Evolutionary conservation across 768 basidiomycete genomes (phyloP), one percentile per base, ranked within the genome.

Genomic region (Omphalotus guepiniiformis): DNA sequence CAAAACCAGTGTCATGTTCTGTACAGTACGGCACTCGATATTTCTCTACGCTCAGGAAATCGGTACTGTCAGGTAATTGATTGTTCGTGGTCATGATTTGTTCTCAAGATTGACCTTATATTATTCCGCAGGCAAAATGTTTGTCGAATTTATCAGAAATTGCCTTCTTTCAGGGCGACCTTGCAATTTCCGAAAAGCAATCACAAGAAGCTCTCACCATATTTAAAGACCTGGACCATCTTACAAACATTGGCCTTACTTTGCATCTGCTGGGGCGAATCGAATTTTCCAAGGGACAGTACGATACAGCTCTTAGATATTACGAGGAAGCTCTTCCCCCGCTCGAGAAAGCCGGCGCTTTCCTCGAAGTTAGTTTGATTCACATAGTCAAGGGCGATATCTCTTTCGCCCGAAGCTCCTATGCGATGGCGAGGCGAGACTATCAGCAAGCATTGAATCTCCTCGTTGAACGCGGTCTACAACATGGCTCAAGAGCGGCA

Each of bases 181-280:
- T 32, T 19, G 28, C 48, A 19, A 27, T 32, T n/a, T 34, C 51
- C 21, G 49, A 9, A 32, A 9, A 32, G 30, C 30, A 32, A 32
- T 32, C 30, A 9, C 30, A 32, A 32, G 30, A 53, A 49, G 55
- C 55, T 35, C 43, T 56, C 47, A 40, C n/a, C 15, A 39, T 56
- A 8, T 56, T 56, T 41, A 49, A 52, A 29, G 46, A 53, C 27
- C 34, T 51, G 6, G 47, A 53, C 34, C 22, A 51, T 34, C 32
- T 53, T 34, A 51, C 52, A 6, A 56, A 56, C 41, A 39, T 56
- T 27, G 55, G 55, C 1, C 26, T 56, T 41, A 42, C 55, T 3
- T 19, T 50, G 12, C 51, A 25, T 34, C 28, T 50, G 32, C 43
- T 56, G 4, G 55, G 43, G 27, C 34, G 35, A 45, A 39, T 56